These are phyloP conservation scores for Chaetothyriales sp. DNA, from an alignment of 2,329 filamentous ascomycete genomes.

Conservation along the genomic window DNA sequence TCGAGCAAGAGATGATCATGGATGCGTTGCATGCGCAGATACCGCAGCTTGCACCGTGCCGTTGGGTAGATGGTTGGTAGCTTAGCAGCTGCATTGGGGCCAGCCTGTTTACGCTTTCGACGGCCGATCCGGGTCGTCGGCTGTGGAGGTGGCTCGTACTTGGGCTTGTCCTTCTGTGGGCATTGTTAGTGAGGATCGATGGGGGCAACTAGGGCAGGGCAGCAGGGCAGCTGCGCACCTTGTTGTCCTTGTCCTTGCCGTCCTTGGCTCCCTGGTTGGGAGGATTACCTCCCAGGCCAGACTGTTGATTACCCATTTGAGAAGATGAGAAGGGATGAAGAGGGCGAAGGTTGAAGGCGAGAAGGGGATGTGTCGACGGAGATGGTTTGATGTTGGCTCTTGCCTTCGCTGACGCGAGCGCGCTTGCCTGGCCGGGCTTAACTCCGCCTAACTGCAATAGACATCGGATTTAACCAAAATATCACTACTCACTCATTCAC, in stretches of 20 bases:
- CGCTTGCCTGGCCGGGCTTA: not conserved
- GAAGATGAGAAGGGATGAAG: not conserved
- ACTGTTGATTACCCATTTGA: conserved; percentile 44
- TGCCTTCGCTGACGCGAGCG: not conserved
- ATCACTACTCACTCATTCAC: not conserved
- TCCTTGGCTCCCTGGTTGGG: conserved; percentile 60
- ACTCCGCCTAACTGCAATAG: not conserved
- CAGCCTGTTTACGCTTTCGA: conserved; percentile 94
- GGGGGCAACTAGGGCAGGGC: not conserved
- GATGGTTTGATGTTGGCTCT: not conserved
- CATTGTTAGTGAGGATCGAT: conserved; percentile 6
- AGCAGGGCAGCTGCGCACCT: conserved; percentile 53
- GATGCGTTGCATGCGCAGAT: conserved; percentile 94
- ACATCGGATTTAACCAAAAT: not conserved
- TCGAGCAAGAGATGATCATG: conserved; percentile 94
- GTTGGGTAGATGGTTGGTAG: conserved; percentile 88
- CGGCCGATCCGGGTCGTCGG: conserved; percentile 92
- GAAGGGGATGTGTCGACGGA: not conserved
- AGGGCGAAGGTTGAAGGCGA: not conserved
- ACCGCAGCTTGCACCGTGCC: conserved; percentile 90
- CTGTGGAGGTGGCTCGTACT: conserved; percentile 96
- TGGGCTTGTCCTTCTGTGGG: conserved; percentile 94
- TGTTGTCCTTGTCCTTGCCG: conserved; percentile 65
- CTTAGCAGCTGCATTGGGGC: conserved; percentile 87
- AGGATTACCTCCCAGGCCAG: conserved; percentile 62